Conservation (phyloP, 169 alveolate genomes). For the Plasmodium malariae region DNA sequence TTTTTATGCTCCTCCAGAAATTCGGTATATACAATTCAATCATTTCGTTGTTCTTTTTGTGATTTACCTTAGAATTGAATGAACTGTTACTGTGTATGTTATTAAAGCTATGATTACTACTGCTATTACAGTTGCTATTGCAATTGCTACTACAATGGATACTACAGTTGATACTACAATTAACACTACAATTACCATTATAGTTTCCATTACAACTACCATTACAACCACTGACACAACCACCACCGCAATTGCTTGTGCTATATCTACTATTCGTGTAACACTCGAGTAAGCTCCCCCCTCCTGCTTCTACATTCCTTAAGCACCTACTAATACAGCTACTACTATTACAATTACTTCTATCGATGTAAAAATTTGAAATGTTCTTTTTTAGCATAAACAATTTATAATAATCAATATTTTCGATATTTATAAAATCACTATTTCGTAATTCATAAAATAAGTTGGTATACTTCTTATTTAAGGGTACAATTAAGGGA, state of each 20-base stretch:
- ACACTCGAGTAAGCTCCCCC: not conserved
- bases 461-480: conserved; percentile 35
- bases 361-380: conserved; percentile 7
- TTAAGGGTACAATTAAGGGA: conserved; percentile 52
- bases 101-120: too few relatives aligned
- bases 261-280: not conserved
- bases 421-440: conserved; percentile 40
- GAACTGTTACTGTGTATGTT: not conserved
- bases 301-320: conserved; percentile 13
- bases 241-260: not conserved
- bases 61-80: not conserved
- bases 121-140: not conserved
- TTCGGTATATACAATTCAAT: conserved; percentile 90
- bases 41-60: conserved; percentile 41
- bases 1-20: conserved; percentile 93
- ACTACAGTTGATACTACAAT: not conserved
- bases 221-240: not conserved
- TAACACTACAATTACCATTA: not conserved
- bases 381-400: conserved; percentile 23
- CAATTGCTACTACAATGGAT: not conserved
- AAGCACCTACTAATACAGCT: too few relatives aligned
- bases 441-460: conserved; percentile 31
- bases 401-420: conserved; percentile 54
- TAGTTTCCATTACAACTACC: not conserved
- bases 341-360: conserved; percentile 1